These are phyloP conservation scores for Globomyces sp. DNA, from an alignment of 371 early-diverging fungal genomes.

Conservation along the genomic window DNA sequence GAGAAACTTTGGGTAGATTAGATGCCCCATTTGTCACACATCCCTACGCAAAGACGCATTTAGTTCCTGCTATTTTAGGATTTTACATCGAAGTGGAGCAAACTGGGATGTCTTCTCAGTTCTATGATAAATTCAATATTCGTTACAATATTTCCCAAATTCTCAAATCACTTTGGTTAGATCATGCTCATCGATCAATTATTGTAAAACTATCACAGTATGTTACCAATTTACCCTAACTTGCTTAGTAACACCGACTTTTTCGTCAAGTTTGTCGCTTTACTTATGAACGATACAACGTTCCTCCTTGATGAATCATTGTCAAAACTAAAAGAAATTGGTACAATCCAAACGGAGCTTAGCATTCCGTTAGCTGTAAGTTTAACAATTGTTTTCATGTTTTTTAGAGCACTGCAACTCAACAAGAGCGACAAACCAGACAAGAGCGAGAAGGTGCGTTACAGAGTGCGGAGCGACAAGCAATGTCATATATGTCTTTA, in stretches of 20 bases:
- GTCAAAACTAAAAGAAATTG: slow-evolving; percentile 82
- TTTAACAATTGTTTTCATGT: neutral
- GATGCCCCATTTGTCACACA: slow-evolving; percentile 70
- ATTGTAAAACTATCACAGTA: slow-evolving; percentile 28
- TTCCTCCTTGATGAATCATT: slow-evolving; percentile 92
- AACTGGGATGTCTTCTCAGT: slow-evolving; percentile 88
- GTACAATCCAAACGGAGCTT: slow-evolving; percentile 76
- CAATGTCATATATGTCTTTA: slow-evolving; percentile 80
- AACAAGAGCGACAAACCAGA: slow-evolving; percentile 48
- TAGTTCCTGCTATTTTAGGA: slow-evolving; percentile 78
- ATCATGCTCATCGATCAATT: slow-evolving; percentile 42
- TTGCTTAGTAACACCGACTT: slow-evolving; percentile 43
- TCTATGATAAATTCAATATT: slow-evolving; percentile 97
- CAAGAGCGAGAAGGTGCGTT: slow-evolving; percentile 68
- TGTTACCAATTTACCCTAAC: too few relatives aligned
- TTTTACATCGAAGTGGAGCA: slow-evolving; percentile 96
- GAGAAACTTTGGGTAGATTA: slow-evolving; percentile 55
- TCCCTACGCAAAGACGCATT: slow-evolving; percentile 65
- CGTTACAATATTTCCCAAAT: slow-evolving; percentile 95
- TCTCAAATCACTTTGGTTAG: slow-evolving; percentile 82
- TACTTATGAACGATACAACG: slow-evolving; percentile 95
- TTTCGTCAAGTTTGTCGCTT: slow-evolving; percentile 88
- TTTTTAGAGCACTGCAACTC: slow-evolving; percentile 3
- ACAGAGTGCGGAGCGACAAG: slow-evolving; percentile 76
- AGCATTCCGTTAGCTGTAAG: slow-evolving; percentile 40